Evolutionary conservation across 768 basidiomycete species (phyloP).

Genomic region (Hydnomerulius pinastri): DNA sequence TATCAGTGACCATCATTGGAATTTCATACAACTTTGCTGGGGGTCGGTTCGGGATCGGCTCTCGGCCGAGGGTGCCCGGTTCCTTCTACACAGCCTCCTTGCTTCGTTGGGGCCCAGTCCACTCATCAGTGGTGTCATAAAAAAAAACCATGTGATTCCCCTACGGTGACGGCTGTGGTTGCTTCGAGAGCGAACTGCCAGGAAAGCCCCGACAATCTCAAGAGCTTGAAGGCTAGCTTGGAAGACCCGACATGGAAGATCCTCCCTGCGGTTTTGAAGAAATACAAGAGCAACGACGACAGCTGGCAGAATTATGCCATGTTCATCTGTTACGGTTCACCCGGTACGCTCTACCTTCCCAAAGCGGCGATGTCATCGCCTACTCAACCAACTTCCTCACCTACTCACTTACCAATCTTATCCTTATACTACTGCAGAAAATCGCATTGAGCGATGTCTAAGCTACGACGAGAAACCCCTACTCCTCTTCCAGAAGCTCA

Average conservation of each 20-base stretch:
- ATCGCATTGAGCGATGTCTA: constrained; percentile 88
- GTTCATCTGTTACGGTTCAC: constrained; percentile 97
- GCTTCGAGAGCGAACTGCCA: constrained; percentile 49
- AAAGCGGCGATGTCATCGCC: neutral
- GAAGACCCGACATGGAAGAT: constrained; percentile 99
- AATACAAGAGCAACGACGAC: constrained; percentile 98
- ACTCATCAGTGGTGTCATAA: too few species aligned
- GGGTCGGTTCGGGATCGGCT: too few species aligned
- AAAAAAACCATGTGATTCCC: too few species aligned
- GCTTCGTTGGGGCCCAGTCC: too few species aligned
- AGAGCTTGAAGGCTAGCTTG: constrained; percentile 95
- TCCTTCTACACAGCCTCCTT: too few species aligned
- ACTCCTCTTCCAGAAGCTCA: constrained; percentile 94
- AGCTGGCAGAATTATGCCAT: constrained; percentile 99
- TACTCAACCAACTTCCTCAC: neutral
- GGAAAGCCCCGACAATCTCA: constrained; percentile 74
- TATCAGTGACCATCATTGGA: too few species aligned
- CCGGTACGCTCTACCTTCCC: constrained; percentile 60
- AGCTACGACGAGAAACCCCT: constrained; percentile 98
- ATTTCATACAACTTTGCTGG: too few species aligned
- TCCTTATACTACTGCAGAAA: constrained; percentile 54
- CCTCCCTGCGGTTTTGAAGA: constrained; percentile 94
- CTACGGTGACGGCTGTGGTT: too few species aligned
- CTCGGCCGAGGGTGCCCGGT: too few species aligned
- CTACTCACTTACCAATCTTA: neutral